Conservation (phyloP, 495 filamentous ascomycete genomes). For the Haplographium delicatum region DNA sequence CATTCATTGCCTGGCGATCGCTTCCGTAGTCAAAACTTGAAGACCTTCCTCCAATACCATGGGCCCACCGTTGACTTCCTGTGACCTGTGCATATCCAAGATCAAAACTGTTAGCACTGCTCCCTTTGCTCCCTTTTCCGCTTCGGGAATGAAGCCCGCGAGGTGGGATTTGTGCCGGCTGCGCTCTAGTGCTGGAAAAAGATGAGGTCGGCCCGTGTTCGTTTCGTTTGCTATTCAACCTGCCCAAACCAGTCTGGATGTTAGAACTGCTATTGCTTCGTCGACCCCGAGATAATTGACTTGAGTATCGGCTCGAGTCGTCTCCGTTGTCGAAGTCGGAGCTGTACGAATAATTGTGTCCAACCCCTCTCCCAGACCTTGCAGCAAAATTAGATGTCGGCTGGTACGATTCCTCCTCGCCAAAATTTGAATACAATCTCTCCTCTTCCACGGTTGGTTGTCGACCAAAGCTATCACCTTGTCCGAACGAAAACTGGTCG, state of each 20-base stretch:
- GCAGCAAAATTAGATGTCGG: slow-evolving; percentile 18
- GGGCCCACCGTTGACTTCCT: slow-evolving; percentile 51
- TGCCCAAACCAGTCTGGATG: slow-evolving; percentile 55
- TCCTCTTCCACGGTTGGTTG: slow-evolving; percentile 23
- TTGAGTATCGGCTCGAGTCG: slow-evolving; percentile 57
- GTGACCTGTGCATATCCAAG: slow-evolving; percentile 52
- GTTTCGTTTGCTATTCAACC: slow-evolving; percentile 56
- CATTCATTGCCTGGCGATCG: slow-evolving; percentile 23
- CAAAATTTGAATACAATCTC: slow-evolving; percentile 34
- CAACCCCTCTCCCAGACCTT: slow-evolving; percentile 40
- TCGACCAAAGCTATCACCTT: slow-evolving; percentile 29
- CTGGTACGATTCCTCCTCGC: slow-evolving; percentile 34
- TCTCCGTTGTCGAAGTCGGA: slow-evolving; percentile 62
- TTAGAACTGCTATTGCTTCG: slow-evolving; percentile 82
- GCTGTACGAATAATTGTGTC: slow-evolving; percentile 71
- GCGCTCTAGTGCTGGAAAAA: slow-evolving; percentile 11
- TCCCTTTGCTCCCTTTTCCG: slow-evolving; percentile 68
- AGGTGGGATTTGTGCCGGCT: slow-evolving; percentile 18
- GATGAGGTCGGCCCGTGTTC: slow-evolving; percentile 30
- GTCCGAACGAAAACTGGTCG: slow-evolving; percentile 65
- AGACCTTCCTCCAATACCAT: slow-evolving; percentile 56
- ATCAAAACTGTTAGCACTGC: slow-evolving; percentile 65
- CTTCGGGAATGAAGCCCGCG: slow-evolving; percentile 40
- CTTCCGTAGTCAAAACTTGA: slow-evolving; percentile 73
- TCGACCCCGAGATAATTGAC: slow-evolving; percentile 52